phyloP scores from a whole-genome alignment of 257 asterid genomes.

The Solanum clarkiae region DNA sequence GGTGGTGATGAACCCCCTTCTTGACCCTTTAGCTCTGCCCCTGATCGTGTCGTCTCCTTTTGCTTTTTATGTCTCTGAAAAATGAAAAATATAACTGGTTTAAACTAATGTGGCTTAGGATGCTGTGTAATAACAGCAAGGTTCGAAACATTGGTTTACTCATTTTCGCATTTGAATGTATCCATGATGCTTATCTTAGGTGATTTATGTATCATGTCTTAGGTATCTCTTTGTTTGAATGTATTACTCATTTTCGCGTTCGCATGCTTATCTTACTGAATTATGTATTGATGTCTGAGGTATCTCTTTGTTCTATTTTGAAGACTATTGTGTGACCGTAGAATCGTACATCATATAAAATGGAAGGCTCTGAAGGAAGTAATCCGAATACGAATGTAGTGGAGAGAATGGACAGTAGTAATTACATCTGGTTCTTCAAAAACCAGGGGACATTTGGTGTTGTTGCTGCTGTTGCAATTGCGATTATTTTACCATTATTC shows the following conservation, averaged over 20 bases:
- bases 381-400: not conserved
- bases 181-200: not conserved
- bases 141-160: not conserved
- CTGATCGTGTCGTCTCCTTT: not conserved
- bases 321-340: not conserved
- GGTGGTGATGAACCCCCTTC: not conserved
- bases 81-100: not conserved
- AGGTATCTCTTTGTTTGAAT: not conserved
- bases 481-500: slow-evolving; percentile 42
- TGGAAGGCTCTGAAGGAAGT: slow-evolving; percentile 20
- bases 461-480: slow-evolving; percentile 37
- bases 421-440: slow-evolving; percentile 16
- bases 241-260: not conserved
- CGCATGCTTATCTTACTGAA: not conserved
- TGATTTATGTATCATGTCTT: not conserved
- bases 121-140: not conserved
- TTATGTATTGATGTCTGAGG: not conserved
- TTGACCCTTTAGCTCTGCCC: not conserved
- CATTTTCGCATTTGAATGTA: not conserved
- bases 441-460: slow-evolving; percentile 34
- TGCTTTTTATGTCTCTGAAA: not conserved
- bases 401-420: slow-evolving; percentile 22
- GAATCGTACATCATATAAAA: not conserved
- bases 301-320: not conserved
- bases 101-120: not conserved